A percentile compares a stretch with the other conserved stretches of the same genome.
These are phyloP conservation scores for Cytospora chrysosperma DNA, from an alignment of 2,329 filamentous ascomycete genomes.

Conservation along the genomic window DNA sequence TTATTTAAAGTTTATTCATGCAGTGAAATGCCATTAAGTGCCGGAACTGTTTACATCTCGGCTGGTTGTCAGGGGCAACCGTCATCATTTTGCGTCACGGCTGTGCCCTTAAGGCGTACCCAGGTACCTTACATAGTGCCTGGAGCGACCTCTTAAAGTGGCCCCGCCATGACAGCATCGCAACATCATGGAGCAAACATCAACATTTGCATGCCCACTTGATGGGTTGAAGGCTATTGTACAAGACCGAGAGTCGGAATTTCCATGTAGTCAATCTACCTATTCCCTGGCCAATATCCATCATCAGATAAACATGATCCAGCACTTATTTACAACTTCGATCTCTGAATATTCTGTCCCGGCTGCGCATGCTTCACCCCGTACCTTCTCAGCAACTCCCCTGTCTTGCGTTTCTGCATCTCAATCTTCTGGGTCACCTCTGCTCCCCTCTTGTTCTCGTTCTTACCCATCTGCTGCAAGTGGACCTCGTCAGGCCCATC, in stretches of 20 bases:
- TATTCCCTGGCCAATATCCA: too few species aligned
- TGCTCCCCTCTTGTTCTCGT: conserved; percentile 71
- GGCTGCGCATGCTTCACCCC: conserved; percentile 46
- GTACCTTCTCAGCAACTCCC: conserved; percentile 64
- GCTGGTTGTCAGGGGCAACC: conserved; percentile 22
- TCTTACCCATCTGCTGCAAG: conserved; percentile 74
- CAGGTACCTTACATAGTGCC: background rate
- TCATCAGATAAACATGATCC: background rate
- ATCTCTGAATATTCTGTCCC: conserved; percentile 49
- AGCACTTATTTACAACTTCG: conserved; percentile 45
- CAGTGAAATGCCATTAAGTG: background rate
- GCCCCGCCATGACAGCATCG: conserved; percentile 15
- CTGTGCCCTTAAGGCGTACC: background rate
- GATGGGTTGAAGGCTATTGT: too few species aligned
- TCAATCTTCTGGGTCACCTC: conserved; percentile 61
- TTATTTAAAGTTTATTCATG: conserved; percentile 4
- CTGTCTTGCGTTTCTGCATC: conserved; percentile 63
- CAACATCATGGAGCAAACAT: too few species aligned
- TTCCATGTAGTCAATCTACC: too few species aligned
- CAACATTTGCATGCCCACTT: too few species aligned
- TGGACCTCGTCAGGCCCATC: conserved; percentile 98
- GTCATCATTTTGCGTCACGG: conserved; percentile 9
- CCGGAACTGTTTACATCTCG: conserved; percentile 16
- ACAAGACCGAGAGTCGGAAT: too few species aligned
- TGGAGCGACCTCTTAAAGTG: background rate